Base-by-base conservation (phyloP, 108 stramenopile species). In the Cylindrotheca fusiformis region DNA sequence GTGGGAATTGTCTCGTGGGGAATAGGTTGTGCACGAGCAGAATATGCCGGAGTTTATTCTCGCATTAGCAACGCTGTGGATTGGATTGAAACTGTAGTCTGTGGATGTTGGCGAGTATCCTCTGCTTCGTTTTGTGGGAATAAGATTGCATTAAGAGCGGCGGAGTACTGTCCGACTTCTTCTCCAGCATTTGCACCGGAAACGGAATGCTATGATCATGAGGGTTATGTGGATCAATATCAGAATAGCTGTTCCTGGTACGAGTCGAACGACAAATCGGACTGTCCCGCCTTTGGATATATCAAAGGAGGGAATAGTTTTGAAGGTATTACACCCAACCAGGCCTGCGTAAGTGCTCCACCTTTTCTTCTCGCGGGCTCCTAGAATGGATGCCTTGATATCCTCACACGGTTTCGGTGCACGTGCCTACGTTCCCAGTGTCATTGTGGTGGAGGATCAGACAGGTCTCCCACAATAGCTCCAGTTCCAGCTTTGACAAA, bases 31-130 rank as follows among this genome's bases (percentile, higher is more conserved):
- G 69, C 46, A n/a, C 21, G 60, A 23, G 32, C 55, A 0, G 46
- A 48, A 4, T 63, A 70, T 48, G 75, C 82, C 18, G 82, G 82
- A 17, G 84, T 86, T 1, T 89, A 89, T 59, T 53, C 85, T 6
- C 70, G 81, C 20, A 56, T 83, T 19, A 71, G 76, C 31, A 21
- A n/a, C 1, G 76, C 30, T 0, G 66, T 68, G 28, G 57, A 71
- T 52, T 89, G 88, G 88, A 84, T 89, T 22, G 23, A 52, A 22
- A 26, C 48, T 1, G 56, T 59, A 8, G 79, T 82, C 23, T 89
- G 88, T 58, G 25, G 60, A 46, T 17, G 53, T 28, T 71, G 69
- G 69, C 10, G 14, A 14, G 14, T 6, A 6, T 10, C 36, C 14
- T 41, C 36, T 6, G 14, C 36, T 6, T 10, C 36, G 14, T 14